These are phyloP conservation scores for Beauveria sp. DNA, from an alignment of 2,329 filamentous ascomycete genomes.

Conservation along the genomic window DNA sequence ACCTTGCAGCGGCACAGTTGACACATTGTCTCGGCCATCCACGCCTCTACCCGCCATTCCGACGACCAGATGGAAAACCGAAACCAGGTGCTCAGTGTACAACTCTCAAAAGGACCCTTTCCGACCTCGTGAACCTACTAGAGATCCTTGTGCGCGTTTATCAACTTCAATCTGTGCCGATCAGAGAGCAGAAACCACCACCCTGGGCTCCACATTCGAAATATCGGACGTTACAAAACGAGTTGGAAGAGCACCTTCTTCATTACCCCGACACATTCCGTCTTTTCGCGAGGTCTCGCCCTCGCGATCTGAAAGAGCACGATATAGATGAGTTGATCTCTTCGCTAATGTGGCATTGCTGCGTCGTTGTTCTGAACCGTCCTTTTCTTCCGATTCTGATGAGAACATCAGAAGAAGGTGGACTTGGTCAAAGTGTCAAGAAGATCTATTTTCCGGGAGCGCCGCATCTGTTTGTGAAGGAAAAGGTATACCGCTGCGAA, in stretches of 20 bases:
- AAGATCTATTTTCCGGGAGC: neutral
- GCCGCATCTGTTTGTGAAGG: neutral
- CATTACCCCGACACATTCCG: neutral
- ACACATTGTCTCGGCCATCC: neutral
- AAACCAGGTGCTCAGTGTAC: neutral
- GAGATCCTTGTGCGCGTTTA: neutral
- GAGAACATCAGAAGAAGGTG: neutral
- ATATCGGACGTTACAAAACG: neutral
- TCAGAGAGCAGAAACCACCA: neutral
- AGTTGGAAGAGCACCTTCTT: neutral
- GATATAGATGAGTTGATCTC: neutral
- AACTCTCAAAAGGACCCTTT: neutral
- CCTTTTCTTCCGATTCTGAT: neutral
- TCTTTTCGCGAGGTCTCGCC: neutral
- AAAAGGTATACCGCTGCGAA: neutral
- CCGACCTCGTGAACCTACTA: neutral
- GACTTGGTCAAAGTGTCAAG: neutral
- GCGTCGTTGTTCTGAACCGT: neutral
- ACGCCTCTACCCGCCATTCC: neutral
- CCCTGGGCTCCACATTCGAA: neutral
- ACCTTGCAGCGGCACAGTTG: neutral
- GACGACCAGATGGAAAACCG: neutral
- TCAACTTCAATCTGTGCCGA: neutral
- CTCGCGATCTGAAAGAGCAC: neutral
- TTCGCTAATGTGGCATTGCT: neutral